Evolutionary conservation across 352 stramenopile species (phyloP).

Genomic region (Pythium aristosporum): DNA sequence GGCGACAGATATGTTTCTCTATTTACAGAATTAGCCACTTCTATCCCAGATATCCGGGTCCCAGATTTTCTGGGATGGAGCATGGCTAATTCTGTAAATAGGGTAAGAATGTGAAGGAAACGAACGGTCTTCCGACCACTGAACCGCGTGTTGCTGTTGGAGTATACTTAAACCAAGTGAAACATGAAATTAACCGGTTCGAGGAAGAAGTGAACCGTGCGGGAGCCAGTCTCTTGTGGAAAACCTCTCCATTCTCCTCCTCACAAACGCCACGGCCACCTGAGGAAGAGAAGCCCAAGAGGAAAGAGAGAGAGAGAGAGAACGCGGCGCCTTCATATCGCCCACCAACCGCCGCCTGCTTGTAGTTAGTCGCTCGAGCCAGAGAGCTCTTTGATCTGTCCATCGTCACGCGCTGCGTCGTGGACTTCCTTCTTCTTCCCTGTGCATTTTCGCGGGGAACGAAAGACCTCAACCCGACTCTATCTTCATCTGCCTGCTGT

Average conservation of each 20-base stretch:
- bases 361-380: conserved; percentile 11
- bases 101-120: not conserved
- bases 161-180: conserved; percentile 17
- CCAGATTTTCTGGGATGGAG: too few species aligned
- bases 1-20: not conserved
- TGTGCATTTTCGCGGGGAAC: not conserved
- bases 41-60: not conserved
- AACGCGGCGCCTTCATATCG: not conserved
- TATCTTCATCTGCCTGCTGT: conserved; percentile 1
- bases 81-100: too few species aligned
- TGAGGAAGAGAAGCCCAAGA: not conserved
- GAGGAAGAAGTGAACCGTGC: conserved; percentile 9
- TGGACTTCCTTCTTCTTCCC: conserved; percentile 5
- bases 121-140: conserved; percentile 10
- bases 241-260: not conserved
- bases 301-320: not conserved
- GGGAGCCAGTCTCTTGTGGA: conserved; percentile 13
- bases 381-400: conserved; percentile 8
- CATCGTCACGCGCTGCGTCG: not conserved
- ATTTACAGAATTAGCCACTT: not conserved
- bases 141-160: conserved; percentile 6
- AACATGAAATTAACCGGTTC: conserved; percentile 9
- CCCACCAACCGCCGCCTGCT: not conserved
- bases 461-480: not conserved
- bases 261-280: conserved; percentile 3